Evolutionary conservation across 164 flowering plant species (phyloP).

Genomic region (Saururus chinensis): DNA sequence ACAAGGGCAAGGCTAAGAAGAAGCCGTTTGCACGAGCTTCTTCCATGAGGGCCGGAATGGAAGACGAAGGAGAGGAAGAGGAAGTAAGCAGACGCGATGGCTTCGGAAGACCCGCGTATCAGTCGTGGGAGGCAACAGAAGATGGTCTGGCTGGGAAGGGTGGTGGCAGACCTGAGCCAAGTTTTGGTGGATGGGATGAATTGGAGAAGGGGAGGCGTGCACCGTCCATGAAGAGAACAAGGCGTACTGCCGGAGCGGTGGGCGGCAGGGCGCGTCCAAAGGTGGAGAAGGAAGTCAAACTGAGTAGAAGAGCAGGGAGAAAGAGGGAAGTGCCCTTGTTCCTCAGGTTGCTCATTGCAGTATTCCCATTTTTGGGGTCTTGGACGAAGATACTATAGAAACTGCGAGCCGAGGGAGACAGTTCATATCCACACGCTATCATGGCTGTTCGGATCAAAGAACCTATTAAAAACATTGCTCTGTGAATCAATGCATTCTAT

Average conservation of each 20-base stretch:
- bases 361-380: constrained; percentile 73
- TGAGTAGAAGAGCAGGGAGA: constrained; percentile 27
- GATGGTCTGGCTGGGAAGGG: constrained; percentile 21
- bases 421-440: too few relatives aligned
- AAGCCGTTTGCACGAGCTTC: constrained; percentile 17
- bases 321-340: constrained; percentile 42
- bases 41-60: background rate
- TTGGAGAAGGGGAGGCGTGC: constrained; percentile 23
- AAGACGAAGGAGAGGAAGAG: constrained; percentile 9
- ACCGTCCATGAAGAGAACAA: constrained; percentile 8
- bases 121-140: constrained; percentile 34
- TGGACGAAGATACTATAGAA: constrained; percentile 48
- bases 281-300: constrained; percentile 21
- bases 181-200: constrained; percentile 92
- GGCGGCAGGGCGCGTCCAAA: constrained; percentile 7
- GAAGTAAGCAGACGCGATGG: constrained; percentile 5
- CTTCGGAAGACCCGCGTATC: constrained; percentile 24
- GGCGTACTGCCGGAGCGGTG: constrained; percentile 9
- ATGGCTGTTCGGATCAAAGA: too few relatives aligned
- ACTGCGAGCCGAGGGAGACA: too few relatives aligned
- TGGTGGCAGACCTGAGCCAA: constrained; percentile 13
- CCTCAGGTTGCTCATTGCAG: constrained; percentile 53
- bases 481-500: too few relatives aligned
- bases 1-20: constrained; percentile 20
- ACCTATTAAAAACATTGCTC: too few relatives aligned